Percentiles rank a stretch among this genome's conserved stretches.
Evolutionary conservation across 2,329 filamentous ascomycete species (phyloP).

Genomic region (Aspergillus latus): DNA sequence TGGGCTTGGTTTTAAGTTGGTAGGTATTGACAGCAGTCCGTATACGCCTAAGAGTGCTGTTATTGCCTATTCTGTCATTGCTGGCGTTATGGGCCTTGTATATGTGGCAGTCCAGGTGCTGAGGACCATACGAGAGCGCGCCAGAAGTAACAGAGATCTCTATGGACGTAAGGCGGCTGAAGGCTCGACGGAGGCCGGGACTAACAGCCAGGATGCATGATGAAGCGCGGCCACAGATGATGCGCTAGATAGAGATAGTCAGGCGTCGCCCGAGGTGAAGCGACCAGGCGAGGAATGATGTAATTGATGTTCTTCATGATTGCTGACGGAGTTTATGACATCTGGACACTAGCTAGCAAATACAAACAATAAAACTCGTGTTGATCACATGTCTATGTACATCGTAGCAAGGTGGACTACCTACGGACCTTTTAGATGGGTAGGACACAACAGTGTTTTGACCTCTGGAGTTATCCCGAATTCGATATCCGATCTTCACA

Average conservation of each 20-base stretch:
- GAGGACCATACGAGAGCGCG: neutral
- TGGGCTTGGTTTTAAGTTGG: constrained; percentile 54
- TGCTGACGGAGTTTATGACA: too few relatives aligned
- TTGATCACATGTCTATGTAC: too few relatives aligned
- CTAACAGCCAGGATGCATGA: neutral
- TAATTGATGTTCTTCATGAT: too few relatives aligned
- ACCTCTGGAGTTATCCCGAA: too few relatives aligned
- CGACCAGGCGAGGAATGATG: too few relatives aligned
- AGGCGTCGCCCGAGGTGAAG: neutral
- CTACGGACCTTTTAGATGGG: too few relatives aligned
- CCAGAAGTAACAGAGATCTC: neutral
- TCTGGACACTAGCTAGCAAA: too few relatives aligned
- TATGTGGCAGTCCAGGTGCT: constrained; percentile 7
- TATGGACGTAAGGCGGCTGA: neutral
- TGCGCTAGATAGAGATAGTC: neutral
- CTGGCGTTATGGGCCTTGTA: constrained; percentile 4
- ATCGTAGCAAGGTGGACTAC: too few relatives aligned
- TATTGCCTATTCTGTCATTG: constrained; percentile 17
- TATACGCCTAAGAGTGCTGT: constrained; percentile 9
- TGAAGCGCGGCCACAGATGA: neutral
- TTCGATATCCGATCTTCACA: too few relatives aligned
- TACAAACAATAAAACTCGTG: too few relatives aligned
- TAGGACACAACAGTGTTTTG: too few relatives aligned
- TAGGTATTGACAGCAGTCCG: constrained; percentile 26
- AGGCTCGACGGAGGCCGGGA: neutral